These are phyloP conservation scores for Paramecium sonneborni DNA, from an alignment of 73 alveolate genomes.

Conservation along the genomic window DNA sequence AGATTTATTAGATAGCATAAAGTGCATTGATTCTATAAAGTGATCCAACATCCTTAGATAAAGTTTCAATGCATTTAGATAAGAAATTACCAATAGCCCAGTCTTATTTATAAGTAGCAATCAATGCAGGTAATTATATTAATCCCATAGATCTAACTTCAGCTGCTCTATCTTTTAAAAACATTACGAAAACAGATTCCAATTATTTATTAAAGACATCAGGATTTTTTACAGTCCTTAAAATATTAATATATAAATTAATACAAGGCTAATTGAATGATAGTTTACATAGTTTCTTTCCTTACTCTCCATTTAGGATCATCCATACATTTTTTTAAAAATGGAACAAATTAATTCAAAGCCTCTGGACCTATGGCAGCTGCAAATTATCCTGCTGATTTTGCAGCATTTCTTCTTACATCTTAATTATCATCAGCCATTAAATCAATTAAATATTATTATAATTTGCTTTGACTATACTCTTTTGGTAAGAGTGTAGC, in stretches of 20 bases:
- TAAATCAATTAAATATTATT: conserved; percentile 86
- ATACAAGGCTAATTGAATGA: conserved; percentile 81
- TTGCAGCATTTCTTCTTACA: conserved; percentile 89
- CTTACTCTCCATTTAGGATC: conserved; percentile 98
- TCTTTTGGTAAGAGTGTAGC: conserved; percentile 88
- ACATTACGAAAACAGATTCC: conserved; percentile 87
- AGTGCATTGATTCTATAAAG: conserved; percentile 52
- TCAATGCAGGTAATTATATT: conserved; percentile 83
- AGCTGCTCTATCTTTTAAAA: conserved; percentile 95
- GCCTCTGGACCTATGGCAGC: conserved; percentile 92
- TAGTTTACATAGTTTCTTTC: conserved; percentile 85
- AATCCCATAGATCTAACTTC: conserved; percentile 93
- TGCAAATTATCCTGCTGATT: conserved; percentile 89
- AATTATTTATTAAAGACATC: conserved; percentile 86
- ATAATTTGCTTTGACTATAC: conserved; percentile 79
- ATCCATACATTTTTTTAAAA: conserved; percentile 86
- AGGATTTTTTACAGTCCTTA: conserved; percentile 69
- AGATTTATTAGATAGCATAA: conserved; percentile 45
- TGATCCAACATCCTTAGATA: conserved; percentile 86
- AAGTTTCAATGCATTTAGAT: conserved; percentile 88
- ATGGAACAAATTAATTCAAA: conserved; percentile 75
- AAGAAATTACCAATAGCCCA: conserved; percentile 91
- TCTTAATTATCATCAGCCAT: conserved; percentile 97
- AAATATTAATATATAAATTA: not conserved
- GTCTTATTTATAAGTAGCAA: conserved; percentile 80